Evolutionary conservation across 1,139 yeast species (phyloP), one percentile per base, ranked within the genome.

Genomic region (Groenewaldozyma sp.): DNA sequence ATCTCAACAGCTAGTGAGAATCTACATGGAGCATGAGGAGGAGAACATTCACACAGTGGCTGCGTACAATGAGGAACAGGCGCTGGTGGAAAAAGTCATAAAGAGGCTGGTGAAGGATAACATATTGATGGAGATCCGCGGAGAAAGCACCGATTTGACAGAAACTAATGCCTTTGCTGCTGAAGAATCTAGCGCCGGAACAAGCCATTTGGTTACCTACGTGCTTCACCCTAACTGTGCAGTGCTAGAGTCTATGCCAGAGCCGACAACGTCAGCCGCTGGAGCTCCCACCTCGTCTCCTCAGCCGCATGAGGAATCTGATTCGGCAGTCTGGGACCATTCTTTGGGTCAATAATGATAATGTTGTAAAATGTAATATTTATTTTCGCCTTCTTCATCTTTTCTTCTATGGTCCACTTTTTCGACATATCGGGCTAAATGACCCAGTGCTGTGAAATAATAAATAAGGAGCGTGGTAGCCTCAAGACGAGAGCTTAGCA

Each of bases 181-280:
- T 5, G 59, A 58, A 2, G 63, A 66, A 34, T 60, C 67, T 41
- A n/a, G n/a, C n/a, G n/a, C n/a, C n/a, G n/a, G n/a, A n/a, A n/a
- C n/a, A n/a, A n/a, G n/a, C n/a, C n/a, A n/a, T n/a, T n/a, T n/a
- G n/a, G n/a, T n/a, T n/a, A 66, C 80, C 28, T 86, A 81, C 55
- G 86, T 86, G 29, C 68, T 87, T 44, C 97, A 91, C 66, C 97
- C 97, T 40, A 88, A 91, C 59, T 82, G 88, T 64, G 49, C 51
- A n/a, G 38, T 36, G 26, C 39, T 36, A 6, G 40, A 41, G 13
- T 31, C 16, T 35, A 24, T 34, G 19, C 44, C 38, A 3, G 44
- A 41, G 14, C 26, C 34, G 17, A 28, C 14, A 14, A 18, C 33
- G 7, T 29, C 33, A 5, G 19, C n/a, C 13, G 11, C 18, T 29